Evolutionary conservation across 2,329 filamentous ascomycete species (phyloP), one percentile per base, ranked within the genome.

Genomic region (Drechslera avenae): DNA sequence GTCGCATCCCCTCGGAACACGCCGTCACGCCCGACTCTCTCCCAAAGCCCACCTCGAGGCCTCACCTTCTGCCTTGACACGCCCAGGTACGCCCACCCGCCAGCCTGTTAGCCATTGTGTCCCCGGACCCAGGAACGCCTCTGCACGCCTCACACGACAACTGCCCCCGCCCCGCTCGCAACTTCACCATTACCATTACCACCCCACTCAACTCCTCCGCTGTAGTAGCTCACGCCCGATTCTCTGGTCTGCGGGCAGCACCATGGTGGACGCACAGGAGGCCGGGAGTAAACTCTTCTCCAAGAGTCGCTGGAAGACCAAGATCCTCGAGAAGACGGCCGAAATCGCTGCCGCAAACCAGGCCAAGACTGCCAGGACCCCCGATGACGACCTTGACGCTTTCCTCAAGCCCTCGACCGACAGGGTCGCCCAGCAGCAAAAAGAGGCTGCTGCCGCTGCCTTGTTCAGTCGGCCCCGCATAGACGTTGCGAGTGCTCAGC

Each of bases 371-470:
- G 26, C 53, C 35, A 66, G 62, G 59, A 52, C 60, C 37, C 51
- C 56, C 58, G 45, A 37, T 63, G 72, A 78, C 42, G 78, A 81
- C 59, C 78, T 86, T 48, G 77, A 79, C 69, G 83, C 82, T 65
- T 86, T 86, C 68, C 76, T 86, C 49, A 80, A 79, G 57, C 78
- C 80, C 43, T 79, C 79, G 37, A 80, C 78, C 43, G 74, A 79
- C 5, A 76, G 74, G 56, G 67, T 73, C 56, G 67, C 74, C 31
- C 63, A 64, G 39, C 60, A 60, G 33, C 67, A 68, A 23, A 63
- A 66, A 33, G 57, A 66, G 16, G 46, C 45, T 28, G 64, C 61
- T 40, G 56, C 62, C 43, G 57, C 66, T 43, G 66, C 69, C 60
- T 68, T 65, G 39, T 40, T 60, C 33, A 60, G 54, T 53, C 68